Base-by-base conservation (phyloP, 1,284 basidiomycete genomes). In the Lignosus rhinocerotis region DNA sequence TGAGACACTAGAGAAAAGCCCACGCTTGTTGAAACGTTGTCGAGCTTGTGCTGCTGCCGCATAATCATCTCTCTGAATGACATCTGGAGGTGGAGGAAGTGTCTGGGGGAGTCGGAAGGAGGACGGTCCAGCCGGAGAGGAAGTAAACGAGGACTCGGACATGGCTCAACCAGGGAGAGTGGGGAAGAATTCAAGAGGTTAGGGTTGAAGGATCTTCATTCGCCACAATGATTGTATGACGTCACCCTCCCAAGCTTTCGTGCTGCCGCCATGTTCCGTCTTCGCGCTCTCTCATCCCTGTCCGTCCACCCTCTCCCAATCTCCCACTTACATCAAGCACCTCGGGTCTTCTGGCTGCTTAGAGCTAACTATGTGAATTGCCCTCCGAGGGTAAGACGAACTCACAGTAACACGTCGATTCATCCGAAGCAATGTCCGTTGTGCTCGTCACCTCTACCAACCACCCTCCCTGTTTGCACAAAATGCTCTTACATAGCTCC, bases 391-490 rank as follows among this genome's bases (percentile, higher is more conserved):
- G 33, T 25, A 11, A 34, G 50, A n/a, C 51, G 48, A 39, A 38
- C 17, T 25, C 21, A 60, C 19, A 49, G 25, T 46, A 53, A 47
- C 11, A 4, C 49, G 2, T 31, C 48, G 16, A 30, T 6, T 12
- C 30, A 16, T 6, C 14, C 51, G 6, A 62, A 54, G 38, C 39
- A 31, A 31, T 92, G 91, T 66, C 82, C 86, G 9, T 79, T 80
- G 25, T 93, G 91, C 69, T 77, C 78, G 4, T 65, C 76, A 30
- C 75, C 77, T 5, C 74, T 93, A 7, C 80, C 85, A 3, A 84
- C 85, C 2, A 70, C 78, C 17, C 73, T 93, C 44, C 90, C 89
- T 0, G 85, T 86, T 33, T 93, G 91, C 71, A 78, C 78, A 10
- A 76, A 76, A 16, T 93, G 92, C 74, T 79, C 78, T 64, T 78